Evolutionary conservation across 805 yeast genomes (phyloP).

Genomic region (Wickerhamomyces xylosicus): DNA sequence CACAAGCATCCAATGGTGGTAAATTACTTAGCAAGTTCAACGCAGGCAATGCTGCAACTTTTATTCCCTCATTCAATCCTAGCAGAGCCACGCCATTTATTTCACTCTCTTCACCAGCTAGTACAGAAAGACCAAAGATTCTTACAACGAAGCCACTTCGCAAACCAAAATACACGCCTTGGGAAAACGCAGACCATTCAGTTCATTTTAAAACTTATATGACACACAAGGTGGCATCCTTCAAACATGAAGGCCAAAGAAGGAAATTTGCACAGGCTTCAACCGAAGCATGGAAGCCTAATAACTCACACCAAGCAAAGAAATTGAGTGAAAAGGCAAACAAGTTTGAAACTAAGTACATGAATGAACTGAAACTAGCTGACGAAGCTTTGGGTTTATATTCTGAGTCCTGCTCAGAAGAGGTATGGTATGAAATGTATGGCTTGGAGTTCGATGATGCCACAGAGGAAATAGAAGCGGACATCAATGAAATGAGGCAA

Average conservation of each 20-base stretch:
- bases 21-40: background rate
- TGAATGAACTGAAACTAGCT: conserved; percentile 15
- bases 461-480: conserved; percentile 10
- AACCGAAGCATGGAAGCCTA: conserved; percentile 17
- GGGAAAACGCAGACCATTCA: conserved; percentile 10
- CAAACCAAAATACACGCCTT: conserved; percentile 16
- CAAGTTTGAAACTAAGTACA: conserved; percentile 10
- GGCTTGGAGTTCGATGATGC: conserved; percentile 19
- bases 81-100: conserved; percentile 2
- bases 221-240: conserved; percentile 9
- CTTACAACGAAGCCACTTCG: conserved; percentile 11
- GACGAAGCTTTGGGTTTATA: conserved; percentile 18
- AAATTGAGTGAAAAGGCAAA: conserved; percentile 18
- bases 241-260: conserved; percentile 15
- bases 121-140: conserved; percentile 4
- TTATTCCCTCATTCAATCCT: background rate
- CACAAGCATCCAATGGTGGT: conserved; percentile 2
- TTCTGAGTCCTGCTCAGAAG: conserved; percentile 11
- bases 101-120: conserved; percentile 1
- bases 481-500: conserved; percentile 9
- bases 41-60: background rate
- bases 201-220: conserved; percentile 9
- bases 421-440: conserved; percentile 20
- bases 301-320: conserved; percentile 18
- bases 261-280: conserved; percentile 18